A percentile compares a stretch with the other conserved stretches of the same genome.
These are phyloP conservation scores for Aspergillus pseudoterreus DNA, from an alignment of 2,329 filamentous ascomycete species.

Conservation along the genomic window DNA sequence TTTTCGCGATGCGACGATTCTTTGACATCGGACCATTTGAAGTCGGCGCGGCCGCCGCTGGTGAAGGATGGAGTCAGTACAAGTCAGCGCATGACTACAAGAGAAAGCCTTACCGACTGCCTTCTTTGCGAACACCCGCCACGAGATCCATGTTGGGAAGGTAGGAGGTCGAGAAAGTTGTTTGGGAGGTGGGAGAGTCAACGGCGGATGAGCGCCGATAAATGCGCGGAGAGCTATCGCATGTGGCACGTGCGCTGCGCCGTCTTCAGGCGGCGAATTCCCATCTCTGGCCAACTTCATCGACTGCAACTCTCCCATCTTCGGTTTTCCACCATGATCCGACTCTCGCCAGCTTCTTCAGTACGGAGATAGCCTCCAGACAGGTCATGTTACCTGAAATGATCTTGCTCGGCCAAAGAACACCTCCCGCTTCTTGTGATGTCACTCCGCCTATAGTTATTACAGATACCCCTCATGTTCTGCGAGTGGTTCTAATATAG, in stretches of 20 bases:
- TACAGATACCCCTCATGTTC: conserved; percentile 18
- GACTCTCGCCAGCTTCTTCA: neutral
- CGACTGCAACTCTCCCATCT: conserved; percentile 1
- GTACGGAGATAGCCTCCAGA: neutral
- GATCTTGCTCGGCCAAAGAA: conserved; percentile 6
- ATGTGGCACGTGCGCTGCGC: conserved; percentile 18
- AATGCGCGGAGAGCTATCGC: conserved; percentile 1
- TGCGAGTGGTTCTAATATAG: conserved; percentile 4
- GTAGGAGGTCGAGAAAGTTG: neutral
- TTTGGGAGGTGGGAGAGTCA: neutral
- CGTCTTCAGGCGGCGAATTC: conserved; percentile 14
- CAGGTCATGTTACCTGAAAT: conserved; percentile 4
- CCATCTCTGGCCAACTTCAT: conserved; percentile 17
- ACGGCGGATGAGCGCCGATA: neutral
- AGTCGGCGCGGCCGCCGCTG: conserved; percentile 82
- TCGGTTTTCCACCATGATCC: neutral
- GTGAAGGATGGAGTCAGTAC: conserved; percentile 8
- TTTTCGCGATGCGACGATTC: conserved; percentile 83
- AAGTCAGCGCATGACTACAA: neutral
- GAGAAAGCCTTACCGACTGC: conserved; percentile 55
- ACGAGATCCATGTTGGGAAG: conserved; percentile 77
- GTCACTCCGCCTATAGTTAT: conserved; percentile 10
- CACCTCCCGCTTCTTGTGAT: conserved; percentile 10
- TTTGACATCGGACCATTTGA: conserved; percentile 94
- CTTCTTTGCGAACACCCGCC: conserved; percentile 87